Base-by-base conservation (phyloP, 192 early-diverging fungal genomes). In the Coemansia asiatica region DNA sequence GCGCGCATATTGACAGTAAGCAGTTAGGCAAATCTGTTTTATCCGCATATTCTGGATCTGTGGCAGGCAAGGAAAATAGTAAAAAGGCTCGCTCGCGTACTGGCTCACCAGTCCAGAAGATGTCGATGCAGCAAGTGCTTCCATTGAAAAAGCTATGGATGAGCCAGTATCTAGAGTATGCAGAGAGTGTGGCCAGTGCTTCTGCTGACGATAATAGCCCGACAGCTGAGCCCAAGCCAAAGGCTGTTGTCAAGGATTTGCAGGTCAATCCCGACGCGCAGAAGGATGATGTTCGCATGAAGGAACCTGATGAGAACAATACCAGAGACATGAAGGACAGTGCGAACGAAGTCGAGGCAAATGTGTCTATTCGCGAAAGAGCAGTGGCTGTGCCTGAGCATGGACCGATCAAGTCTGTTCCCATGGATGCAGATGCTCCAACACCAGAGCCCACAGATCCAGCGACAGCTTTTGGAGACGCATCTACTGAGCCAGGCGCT, bases 71-170 rank as follows among this genome's bases (percentile, higher is more conserved):
- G n/a, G 27, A 51, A 5, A 31, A 57, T 56, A 46, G 19, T 46
- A 74, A 80, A 27, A 71, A 60, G 49, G 64, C 46, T 29, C 72
- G 77, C 1, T 47, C 68, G 16, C 40, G 56, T n/a, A 44, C 49
- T 55, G 36, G 48, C 19, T 51, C 51, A 5, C 33, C 35, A 0
- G 40, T 31, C 6, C 40, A 27, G 21, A 56, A 26, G 29, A n/a
- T 38, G 0, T 67, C 65, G 21, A 22, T 38, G 28, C 49, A 55
- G 56, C 23, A 16, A 4, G 12, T 40, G 8, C 50, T 81, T 35
- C 79, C 79, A 15, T 71, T 67, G 44, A 82, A 82, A 48, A 82
- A 82, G 58, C 63, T 82, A 7, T 82, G 79, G 79, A 70, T 82
- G 69, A 76, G 54, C 51, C 67, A 68, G 46, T 82, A 82, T 49